These are phyloP conservation scores for Naganishia liquefaciens DNA, from an alignment of 1,284 basidiomycete species.

Conservation along the genomic window DNA sequence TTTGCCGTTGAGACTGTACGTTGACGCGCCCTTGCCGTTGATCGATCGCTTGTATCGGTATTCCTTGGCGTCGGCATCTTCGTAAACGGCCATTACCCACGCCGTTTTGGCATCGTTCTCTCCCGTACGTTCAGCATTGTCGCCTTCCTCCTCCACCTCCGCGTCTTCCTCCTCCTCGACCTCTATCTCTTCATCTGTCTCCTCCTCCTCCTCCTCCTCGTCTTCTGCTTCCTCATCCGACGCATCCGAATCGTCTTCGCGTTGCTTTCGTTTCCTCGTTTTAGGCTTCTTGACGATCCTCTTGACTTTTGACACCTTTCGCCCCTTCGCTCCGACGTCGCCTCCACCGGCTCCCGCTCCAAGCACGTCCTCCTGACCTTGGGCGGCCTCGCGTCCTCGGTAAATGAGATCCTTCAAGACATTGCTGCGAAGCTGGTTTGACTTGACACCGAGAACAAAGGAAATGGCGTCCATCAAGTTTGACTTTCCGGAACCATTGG, in stretches of 20 bases:
- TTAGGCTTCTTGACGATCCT: constrained; percentile 10
- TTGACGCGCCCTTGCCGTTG: constrained; percentile 77
- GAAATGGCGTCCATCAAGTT: constrained; percentile 99
- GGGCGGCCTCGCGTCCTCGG: constrained; percentile 75
- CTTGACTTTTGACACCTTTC: constrained; percentile 17
- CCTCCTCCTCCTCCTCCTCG: constrained; percentile 34
- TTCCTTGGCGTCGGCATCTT: constrained; percentile 73
- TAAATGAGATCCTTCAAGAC: constrained; percentile 95
- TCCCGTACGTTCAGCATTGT: constrained; percentile 18
- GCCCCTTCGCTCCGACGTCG: constrained; percentile 1
- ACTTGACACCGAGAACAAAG: constrained; percentile 95
- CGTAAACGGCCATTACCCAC: constrained; percentile 90
- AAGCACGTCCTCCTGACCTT: constrained; percentile 52
- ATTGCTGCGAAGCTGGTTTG: constrained; percentile 85
- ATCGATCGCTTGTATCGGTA: constrained; percentile 93
- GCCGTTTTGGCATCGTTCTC: constrained; percentile 75
- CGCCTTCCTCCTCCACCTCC: constrained; percentile 60
- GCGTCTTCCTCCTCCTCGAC: constrained; percentile 55
- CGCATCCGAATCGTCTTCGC: constrained; percentile 31
- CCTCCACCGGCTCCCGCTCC: constrained; percentile 34
- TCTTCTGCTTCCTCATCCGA: constrained; percentile 36
- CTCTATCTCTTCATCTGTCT: constrained; percentile 45
- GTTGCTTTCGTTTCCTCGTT: constrained; percentile 32
- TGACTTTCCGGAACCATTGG: constrained; percentile 98
- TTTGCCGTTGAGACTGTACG: constrained; percentile 79